Evolutionary conservation across 345 rosid genomes (phyloP), one percentile per base, ranked within the genome.

Genomic region (Erodium maritimum): DNA sequence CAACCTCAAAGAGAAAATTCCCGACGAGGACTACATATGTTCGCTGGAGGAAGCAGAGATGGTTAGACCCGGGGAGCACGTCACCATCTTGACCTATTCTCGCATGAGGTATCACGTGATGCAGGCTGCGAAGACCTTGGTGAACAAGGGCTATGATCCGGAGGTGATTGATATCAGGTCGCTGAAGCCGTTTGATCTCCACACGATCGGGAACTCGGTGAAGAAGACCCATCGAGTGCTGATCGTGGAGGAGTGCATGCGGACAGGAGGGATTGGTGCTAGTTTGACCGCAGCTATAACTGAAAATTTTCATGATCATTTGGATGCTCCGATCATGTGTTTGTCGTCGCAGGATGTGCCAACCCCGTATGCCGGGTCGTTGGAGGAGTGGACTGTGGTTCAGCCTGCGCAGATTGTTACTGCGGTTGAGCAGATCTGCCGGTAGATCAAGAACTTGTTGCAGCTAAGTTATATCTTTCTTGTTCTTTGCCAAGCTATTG

Each of bases 281-380:
- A 91, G 93, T 76, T 76, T 91, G 72, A 88, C 90, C 0, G 90
- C 95, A 0, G 93, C 96, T 19, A 88, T 91, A 61, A 86, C 67
- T 0, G 96, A 91, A 77, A 88, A 91, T 66, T 88, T 91, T 78
- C 77, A 82, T 9, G 98, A 91, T 69, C 88, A 86, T 55, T 77
- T 91, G 78, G 98, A 91, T 69, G 90, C 98, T 48, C 96, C 90
- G n/a, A 79, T 91, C 6, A 65, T 88, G 45, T 88, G 98, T 75
- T 76, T 91, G 74, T 91, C 98, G 66, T 91, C 98, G 5, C 95
- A 91, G 57, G 96, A 91, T 50, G 98, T 91, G 62, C 98, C 96
- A 2, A 91, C 95, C 19, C 95, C 98, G 4, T 88, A 91, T 1
- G 96, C 96, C 0, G 95, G 98, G 57, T 75, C 96, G 2, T 55